Evolutionary conservation across 2,329 filamentous ascomycete species (phyloP).

Genomic region (Botrytis medusae): DNA sequence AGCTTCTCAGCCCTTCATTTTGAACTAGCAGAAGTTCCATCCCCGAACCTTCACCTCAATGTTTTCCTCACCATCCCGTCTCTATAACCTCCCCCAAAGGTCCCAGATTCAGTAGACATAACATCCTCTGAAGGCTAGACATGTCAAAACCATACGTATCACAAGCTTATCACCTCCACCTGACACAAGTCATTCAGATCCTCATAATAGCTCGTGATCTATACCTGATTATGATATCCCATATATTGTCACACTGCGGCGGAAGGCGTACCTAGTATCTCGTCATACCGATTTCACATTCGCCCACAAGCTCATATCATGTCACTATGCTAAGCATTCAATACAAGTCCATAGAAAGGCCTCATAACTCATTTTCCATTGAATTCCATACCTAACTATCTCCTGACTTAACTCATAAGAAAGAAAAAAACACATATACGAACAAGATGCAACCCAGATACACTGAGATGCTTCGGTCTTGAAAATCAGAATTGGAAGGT

Average conservation of each 20-base stretch:
- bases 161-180: not conserved
- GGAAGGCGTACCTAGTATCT: not conserved
- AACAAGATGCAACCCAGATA: slow-evolving; percentile 6
- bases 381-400: not conserved
- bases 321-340: not conserved
- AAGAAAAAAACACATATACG: not conserved
- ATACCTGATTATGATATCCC: not conserved
- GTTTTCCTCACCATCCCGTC: not conserved
- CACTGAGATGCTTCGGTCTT: slow-evolving; percentile 1
- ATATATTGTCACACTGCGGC: not conserved
- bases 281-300: not conserved
- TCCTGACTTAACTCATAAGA: not conserved
- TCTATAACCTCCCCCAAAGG: not conserved
- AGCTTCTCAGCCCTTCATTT: not conserved
- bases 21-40: not conserved
- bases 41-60: not conserved
- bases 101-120: not conserved
- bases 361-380: slow-evolving; percentile 2
- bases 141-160: not conserved
- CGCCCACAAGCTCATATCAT: not conserved
- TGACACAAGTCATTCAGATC: not conserved
- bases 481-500: slow-evolving; percentile 15
- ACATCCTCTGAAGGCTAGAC: not conserved
- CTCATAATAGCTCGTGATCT: not conserved
- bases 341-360: not conserved